Base-by-base conservation (phyloP, 2,329 filamentous ascomycete species). In the Immersiporthe knoxdaviesiana region DNA sequence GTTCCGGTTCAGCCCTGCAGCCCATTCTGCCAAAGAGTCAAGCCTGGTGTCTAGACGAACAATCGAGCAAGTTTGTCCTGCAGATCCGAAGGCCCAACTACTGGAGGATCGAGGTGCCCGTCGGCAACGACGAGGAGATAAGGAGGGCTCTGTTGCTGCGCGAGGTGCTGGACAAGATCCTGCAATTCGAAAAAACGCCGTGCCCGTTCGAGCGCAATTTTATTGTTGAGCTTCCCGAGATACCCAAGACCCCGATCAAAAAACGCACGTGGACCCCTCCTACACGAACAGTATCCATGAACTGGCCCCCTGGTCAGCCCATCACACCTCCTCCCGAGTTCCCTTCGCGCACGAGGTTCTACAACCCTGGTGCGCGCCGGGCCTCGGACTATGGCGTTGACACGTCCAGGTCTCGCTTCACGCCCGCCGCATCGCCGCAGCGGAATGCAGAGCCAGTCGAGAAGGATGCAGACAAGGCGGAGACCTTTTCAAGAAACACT, bases 11-110 rank as follows among this genome's bases (percentile, higher is more conserved):
- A 67, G 90, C 94, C 21, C 85, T 97, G 24, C 92, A 96, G 75
- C 92, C 94, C 14, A 96, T 97, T 72, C 82, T 97, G 65, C 93
- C 92, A 32, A 93, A 93, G 78, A 97, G 93, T 69, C 94, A 97
- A 79, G 97, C 92, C 77, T 97, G 94, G 94, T 97, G 92, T 78
- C 91, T 97, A 41, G 92, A 97, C 78, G 91, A 93, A 68, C 87
- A 90, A 68, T 91, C 91, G 54, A 93, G 84, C 78, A 87, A 90
- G 74, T 97, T 97, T 74, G 91, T 97, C n/a, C 82, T 97, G 70
- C 91, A 94, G 73, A 93, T 97, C 72, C 86, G 93, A 30, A 88
- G 91, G 59, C 91, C 94, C 39, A 91, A 91, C 58, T 97, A 96
- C 78, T 97, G 96, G 86, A 90, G 94, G 72, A 96, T 97, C 75